Percentiles rank a stretch among this genome's conserved stretches.
phyloP scores from a whole-genome alignment of 1,284 basidiomycete genomes.

The Ganoderma resinaceum region DNA sequence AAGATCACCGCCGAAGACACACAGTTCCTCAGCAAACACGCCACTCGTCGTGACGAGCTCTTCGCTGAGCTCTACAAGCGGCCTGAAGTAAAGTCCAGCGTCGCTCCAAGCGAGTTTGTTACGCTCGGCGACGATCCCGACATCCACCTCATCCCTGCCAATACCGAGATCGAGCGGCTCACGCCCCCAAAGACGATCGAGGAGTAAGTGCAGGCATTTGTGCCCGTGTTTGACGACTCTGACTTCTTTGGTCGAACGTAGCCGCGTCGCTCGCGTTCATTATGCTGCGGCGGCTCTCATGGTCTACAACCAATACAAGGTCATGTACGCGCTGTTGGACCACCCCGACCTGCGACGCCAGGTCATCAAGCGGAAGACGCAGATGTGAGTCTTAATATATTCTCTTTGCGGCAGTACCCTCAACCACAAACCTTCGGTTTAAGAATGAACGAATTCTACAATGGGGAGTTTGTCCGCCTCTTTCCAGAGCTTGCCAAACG shows the following conservation, averaged over 20 bases:
- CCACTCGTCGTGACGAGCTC: slow-evolving; percentile 13
- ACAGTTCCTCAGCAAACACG: slow-evolving; percentile 11
- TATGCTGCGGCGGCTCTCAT: slow-evolving; percentile 6
- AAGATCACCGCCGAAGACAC: slow-evolving; percentile 9
- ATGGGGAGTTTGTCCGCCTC: not conserved
- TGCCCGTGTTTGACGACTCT: not conserved
- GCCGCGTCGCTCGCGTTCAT: slow-evolving; percentile 16
- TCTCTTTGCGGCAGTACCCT: too few relatives aligned
- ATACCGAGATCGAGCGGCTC: slow-evolving; percentile 14
- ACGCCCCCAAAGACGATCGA: slow-evolving; percentile 18
- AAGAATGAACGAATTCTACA: slow-evolving; percentile 10
- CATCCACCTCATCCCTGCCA: slow-evolving; percentile 7
- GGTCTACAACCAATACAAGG: slow-evolving; percentile 19
- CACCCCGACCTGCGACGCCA: slow-evolving; percentile 3
- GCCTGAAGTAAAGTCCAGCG: slow-evolving; percentile 5
- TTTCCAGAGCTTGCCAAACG: slow-evolving; percentile 1
- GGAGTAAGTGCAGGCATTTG: slow-evolving; percentile 8
- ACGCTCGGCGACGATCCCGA: not conserved
- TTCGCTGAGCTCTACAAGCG: slow-evolving; percentile 14
- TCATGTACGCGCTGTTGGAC: slow-evolving; percentile 2
- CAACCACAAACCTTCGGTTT: too few relatives aligned
- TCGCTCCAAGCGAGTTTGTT: slow-evolving; percentile 2
- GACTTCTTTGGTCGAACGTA: not conserved
- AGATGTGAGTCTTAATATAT: slow-evolving; percentile 3
- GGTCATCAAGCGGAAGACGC: not conserved